Percentiles rank a stretch among this genome's conserved stretches.
Conservation (phyloP, 163 green algal genomes). For the Chlorella variabilis region DNA sequence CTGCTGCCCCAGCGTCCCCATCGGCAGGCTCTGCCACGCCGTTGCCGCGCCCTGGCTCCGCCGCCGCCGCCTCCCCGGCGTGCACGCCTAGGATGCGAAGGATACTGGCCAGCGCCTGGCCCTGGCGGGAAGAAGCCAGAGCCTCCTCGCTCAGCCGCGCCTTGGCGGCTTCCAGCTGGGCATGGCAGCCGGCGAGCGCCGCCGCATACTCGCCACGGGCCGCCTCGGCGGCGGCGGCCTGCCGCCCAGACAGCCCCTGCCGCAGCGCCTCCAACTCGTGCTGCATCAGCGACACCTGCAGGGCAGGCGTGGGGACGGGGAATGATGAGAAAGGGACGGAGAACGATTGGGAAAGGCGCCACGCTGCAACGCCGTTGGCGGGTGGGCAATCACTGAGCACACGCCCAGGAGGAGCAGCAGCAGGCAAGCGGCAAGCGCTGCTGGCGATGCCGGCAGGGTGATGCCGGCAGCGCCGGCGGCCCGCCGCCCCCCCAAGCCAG, state of each 20-base stretch:
- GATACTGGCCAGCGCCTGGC: background rate
- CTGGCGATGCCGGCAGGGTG: too few species aligned
- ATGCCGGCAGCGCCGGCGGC: too few species aligned
- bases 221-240: constrained; percentile 14
- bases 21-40: too few species aligned
- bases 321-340: too few species aligned
- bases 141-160: constrained; percentile 6
- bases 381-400: background rate
- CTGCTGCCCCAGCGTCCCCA: too few species aligned
- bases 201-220: constrained; percentile 17
- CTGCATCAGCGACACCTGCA: constrained; percentile 35
- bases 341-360: too few species aligned
- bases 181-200: background rate
- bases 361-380: background rate
- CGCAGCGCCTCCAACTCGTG: constrained; percentile 37
- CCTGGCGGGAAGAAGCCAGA: background rate
- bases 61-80: background rate
- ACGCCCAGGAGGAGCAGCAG: background rate
- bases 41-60: too few species aligned
- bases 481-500: too few species aligned
- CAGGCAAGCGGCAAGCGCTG: too few species aligned
- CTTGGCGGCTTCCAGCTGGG: constrained; percentile 9
- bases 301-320: background rate
- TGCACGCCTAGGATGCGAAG: constrained; percentile 22
- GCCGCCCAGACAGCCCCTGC: constrained; percentile 25